These are phyloP conservation scores for Aspergillus flavus DNA, from an alignment of 2,329 filamentous ascomycete species.

Conservation along the genomic window DNA sequence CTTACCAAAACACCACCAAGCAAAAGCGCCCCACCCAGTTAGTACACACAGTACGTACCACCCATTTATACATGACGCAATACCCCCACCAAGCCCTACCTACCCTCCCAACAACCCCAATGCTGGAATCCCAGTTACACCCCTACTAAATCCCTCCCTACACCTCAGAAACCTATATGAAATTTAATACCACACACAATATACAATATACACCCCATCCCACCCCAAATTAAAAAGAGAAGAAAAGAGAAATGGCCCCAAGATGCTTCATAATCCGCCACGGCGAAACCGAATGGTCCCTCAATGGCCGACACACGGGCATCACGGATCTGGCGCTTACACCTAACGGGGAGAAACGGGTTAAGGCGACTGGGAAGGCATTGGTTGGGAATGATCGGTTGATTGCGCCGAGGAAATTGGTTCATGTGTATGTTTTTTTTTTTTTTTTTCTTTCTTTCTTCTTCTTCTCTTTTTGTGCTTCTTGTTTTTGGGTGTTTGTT, in stretches of 20 bases:
- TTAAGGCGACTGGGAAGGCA: slow-evolving; percentile 76
- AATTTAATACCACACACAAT: no score
- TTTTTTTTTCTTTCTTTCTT: background rate
- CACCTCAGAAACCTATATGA: no score
- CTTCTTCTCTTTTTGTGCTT: no score
- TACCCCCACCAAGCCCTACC: background rate
- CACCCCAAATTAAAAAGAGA: no score
- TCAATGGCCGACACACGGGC: slow-evolving; percentile 82
- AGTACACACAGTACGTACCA: no score
- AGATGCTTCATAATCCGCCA: slow-evolving; percentile 83
- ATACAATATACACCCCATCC: no score
- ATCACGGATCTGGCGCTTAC: slow-evolving; percentile 85
- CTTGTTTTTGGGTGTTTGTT: background rate
- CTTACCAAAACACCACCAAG: no score
- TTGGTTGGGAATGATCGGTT: slow-evolving; percentile 81
- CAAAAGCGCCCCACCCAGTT: background rate
- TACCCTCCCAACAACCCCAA: no score
- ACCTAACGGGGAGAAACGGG: slow-evolving; percentile 74
- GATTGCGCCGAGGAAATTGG: slow-evolving; percentile 79
- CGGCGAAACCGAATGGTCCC: slow-evolving; percentile 94
- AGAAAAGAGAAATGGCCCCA: slow-evolving; percentile 54
- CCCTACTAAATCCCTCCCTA: no score
- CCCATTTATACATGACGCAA: background rate
- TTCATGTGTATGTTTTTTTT: slow-evolving; percentile 70
- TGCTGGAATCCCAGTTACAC: no score